These are phyloP conservation scores for Gymnopilus junonius DNA, from an alignment of 768 basidiomycete species.

Conservation along the genomic window DNA sequence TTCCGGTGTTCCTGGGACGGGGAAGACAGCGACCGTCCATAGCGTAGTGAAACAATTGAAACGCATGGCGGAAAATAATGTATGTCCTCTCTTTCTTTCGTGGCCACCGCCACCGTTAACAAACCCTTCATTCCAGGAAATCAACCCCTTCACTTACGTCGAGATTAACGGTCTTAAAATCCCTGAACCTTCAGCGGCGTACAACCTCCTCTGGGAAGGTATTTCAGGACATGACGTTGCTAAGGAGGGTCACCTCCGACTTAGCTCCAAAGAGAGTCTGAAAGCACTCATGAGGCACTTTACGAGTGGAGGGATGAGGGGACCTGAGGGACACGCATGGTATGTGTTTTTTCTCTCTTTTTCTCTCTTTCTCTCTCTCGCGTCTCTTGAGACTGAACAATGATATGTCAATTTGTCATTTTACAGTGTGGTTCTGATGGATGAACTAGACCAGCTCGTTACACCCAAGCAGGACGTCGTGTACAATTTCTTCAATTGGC, in stretches of 20 bases:
- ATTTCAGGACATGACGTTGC: constrained; percentile 77
- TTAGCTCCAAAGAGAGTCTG: constrained; percentile 82
- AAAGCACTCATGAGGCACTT: constrained; percentile 82
- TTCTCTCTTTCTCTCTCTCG: too few relatives aligned
- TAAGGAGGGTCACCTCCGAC: constrained; percentile 63
- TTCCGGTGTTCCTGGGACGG: constrained; percentile 97
- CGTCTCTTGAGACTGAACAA: too few relatives aligned
- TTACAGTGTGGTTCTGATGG: constrained; percentile 93
- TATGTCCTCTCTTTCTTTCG: constrained; percentile 36
- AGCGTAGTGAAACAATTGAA: constrained; percentile 90
- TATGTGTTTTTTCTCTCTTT: constrained; percentile 39
- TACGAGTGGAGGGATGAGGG: constrained; percentile 61
- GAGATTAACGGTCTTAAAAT: constrained; percentile 97
- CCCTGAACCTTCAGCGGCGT: constrained; percentile 89
- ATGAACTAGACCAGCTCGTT: constrained; percentile 96
- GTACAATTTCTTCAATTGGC: constrained; percentile 99
- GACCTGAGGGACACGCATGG: constrained; percentile 92
- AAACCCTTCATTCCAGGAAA: constrained; percentile 60
- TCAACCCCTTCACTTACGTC: constrained; percentile 92
- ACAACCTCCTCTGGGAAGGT: constrained; percentile 90
- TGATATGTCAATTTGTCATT: too few relatives aligned
- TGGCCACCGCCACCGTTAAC: too few relatives aligned
- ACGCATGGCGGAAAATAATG: constrained; percentile 81
- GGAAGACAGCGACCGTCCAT: constrained; percentile 98
- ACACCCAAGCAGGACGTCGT: constrained; percentile 97